Evolutionary conservation across 257 asterid genomes (phyloP).

Genomic region (Nicotiana otophora): DNA sequence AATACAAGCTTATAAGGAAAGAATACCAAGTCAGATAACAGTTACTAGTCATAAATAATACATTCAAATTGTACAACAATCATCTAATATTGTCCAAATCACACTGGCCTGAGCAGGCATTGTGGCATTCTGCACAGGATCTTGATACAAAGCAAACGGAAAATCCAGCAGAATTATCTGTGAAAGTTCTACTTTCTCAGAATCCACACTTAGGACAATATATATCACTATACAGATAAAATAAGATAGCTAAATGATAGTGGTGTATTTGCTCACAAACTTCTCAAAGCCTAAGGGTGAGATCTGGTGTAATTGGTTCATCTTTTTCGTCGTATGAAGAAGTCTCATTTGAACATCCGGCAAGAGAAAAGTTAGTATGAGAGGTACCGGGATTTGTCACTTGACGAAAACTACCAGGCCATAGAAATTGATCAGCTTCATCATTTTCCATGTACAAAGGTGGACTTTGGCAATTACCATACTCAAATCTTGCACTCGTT

Average conservation of each 20-base stretch:
- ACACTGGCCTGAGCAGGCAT: neutral
- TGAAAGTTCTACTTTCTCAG: neutral
- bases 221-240: conserved; percentile 19
- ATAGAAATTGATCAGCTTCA: conserved; percentile 23
- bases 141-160: neutral
- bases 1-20: neutral
- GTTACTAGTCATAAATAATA: neutral
- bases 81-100: neutral
- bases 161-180: neutral
- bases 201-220: conserved; percentile 9
- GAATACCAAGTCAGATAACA: neutral
- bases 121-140: neutral
- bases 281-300: conserved; percentile 49
- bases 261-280: conserved; percentile 12
- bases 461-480: conserved; percentile 22
- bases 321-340: conserved; percentile 16
- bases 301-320: conserved; percentile 36
- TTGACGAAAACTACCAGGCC: conserved; percentile 61
- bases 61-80: neutral
- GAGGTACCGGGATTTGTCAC: conserved; percentile 15
- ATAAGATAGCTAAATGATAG: conserved; percentile 6
- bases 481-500: conserved; percentile 29
- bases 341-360: conserved; percentile 19
- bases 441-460: conserved; percentile 37
- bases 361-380: conserved; percentile 19